Base-by-base conservation (phyloP, 2,329 filamentous ascomycete genomes). In the Talaromyces sp. region DNA sequence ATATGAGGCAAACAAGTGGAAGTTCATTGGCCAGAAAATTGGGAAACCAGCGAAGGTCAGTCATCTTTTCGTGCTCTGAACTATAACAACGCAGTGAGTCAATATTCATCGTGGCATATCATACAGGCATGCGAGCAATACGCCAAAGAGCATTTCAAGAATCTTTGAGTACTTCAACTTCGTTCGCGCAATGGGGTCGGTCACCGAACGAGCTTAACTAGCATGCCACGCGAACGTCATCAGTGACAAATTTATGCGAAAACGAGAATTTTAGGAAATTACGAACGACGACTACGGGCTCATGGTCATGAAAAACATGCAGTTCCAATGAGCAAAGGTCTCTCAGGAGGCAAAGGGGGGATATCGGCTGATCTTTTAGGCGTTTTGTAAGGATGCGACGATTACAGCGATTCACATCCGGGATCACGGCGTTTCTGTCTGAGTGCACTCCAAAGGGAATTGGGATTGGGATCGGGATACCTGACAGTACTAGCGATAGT, bases 1-100 rank as follows among this genome's bases (percentile, higher is more conserved):
- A 76, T 98, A 98, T 80, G 95, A 99, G 77, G 90, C 92, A 75
- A 97, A 96, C 79, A 98, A 98, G 78, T 99, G 95, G 95, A 98
- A 98, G 81, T 88, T 90, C 31, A 98, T 98, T 75, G 95, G 95
- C 41, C 89, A 92, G 77, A 98, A 98, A 80, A 92, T 99, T 71
- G 93, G 93, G 74, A 99, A 99, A 81, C 95, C 95, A 58, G 95
- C 95, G 71, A 99, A 99, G 88, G 90, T 92, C 77, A 68, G 80
- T 8, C 50, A 65, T 4, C 3, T 50, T 45, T 39, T 14, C 16
- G 19, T 39, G 24, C 19, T 41, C 19, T 59, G 14, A 19, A 33
- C 27, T 33, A 10, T 7, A 66, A 67, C 65, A 13, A 67, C 65
- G 66, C 66, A 69, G 71, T 58, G 71, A 64, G 58, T 64, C 58